Evolutionary conservation across 352 stramenopile genomes (phyloP).

Genomic region (Phytophthora melonis): DNA sequence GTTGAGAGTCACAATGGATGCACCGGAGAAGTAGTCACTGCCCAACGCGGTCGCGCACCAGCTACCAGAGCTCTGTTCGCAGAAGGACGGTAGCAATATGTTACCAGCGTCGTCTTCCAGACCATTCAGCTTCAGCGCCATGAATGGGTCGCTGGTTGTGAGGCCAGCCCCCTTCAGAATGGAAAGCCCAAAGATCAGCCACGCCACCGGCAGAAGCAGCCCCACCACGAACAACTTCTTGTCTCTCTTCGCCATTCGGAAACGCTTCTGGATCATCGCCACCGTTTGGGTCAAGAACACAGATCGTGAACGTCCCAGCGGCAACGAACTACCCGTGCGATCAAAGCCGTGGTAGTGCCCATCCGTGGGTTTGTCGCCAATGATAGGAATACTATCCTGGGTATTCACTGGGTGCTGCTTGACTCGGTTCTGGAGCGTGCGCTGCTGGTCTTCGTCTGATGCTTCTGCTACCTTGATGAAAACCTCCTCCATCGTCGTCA

Average conservation of each 20-base stretch:
- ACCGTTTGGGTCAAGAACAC: slow-evolving; percentile 35
- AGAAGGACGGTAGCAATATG: slow-evolving; percentile 31
- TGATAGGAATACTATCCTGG: slow-evolving; percentile 33
- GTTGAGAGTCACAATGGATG: slow-evolving; percentile 21
- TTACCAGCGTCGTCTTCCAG: slow-evolving; percentile 26
- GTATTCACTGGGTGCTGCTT: slow-evolving; percentile 26
- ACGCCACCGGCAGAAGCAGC: slow-evolving; percentile 28
- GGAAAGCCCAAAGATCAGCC: slow-evolving; percentile 38
- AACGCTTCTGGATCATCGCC: slow-evolving; percentile 35
- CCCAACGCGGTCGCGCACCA: slow-evolving; percentile 35
- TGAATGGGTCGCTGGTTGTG: slow-evolving; percentile 37
- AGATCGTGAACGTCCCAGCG: slow-evolving; percentile 15
- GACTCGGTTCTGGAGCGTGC: slow-evolving; percentile 51
- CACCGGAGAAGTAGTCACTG: slow-evolving; percentile 34
- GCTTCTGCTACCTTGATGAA: slow-evolving; percentile 78
- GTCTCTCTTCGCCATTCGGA: slow-evolving; percentile 32
- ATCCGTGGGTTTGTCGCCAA: slow-evolving; percentile 31
- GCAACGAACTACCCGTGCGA: slow-evolving; percentile 27
- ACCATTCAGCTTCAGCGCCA: slow-evolving; percentile 22
- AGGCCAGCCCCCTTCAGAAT: slow-evolving; percentile 36
- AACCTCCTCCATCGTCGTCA: slow-evolving; percentile 86
- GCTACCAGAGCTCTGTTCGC: slow-evolving; percentile 29
- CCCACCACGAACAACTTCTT: slow-evolving; percentile 35
- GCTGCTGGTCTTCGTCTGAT: slow-evolving; percentile 57
- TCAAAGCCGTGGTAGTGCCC: slow-evolving; percentile 27